Evolutionary conservation across 2,329 filamentous ascomycete species (phyloP), one percentile per base, ranked within the genome.

Genomic region (Endocalyx cinctus): DNA sequence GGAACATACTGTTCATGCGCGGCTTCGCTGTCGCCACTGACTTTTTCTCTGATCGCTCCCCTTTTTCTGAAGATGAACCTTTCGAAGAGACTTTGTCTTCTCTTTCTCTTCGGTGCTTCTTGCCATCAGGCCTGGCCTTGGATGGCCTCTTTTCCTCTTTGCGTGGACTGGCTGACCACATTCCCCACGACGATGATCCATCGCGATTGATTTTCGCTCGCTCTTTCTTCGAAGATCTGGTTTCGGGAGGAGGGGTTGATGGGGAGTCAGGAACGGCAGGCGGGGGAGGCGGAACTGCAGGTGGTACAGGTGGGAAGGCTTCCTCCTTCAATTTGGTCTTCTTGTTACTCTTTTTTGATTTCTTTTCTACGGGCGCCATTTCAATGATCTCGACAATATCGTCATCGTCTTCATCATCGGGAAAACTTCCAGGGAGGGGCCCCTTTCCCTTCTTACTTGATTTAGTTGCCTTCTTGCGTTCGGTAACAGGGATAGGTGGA

Each of bases 181-280:
- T 78, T 22, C 80, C 82, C 87, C 87, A 92, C 18, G 83, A 79
- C 10, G 75, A 69, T 22, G 70, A 71, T 38, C 75, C 72, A 23
- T 84, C 81, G 37, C 86, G 84, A 47, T 79, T 84, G 43, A 88
- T 77, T 52, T 82, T 87, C 17, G 83, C 66, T 11, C 87, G 82
- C 43, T 94, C 85, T 55, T 84, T 94, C 61, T 79, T 86, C 4
- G 70, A 70, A 5, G 73, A 77, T 39, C 69, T 78, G 10, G 70
- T 63, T 31, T 80, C 77, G 12, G 75, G 63, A 5, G 70, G 67
- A 17, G 72, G 69, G 6, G 70, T 66, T 29, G 66, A 54, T 19
- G 70, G 68, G 25, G 59, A 62, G 31, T 74, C 71, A 15, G 66
- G 64, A 5, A 64, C 66, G 13, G 64, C 62, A 3, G 68, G 66